Percentiles rank a stretch among this genome's conserved stretches.
phyloP scores from a whole-genome alignment of 2,329 filamentous ascomycete species.

The Trichoderma cornu-damae region DNA sequence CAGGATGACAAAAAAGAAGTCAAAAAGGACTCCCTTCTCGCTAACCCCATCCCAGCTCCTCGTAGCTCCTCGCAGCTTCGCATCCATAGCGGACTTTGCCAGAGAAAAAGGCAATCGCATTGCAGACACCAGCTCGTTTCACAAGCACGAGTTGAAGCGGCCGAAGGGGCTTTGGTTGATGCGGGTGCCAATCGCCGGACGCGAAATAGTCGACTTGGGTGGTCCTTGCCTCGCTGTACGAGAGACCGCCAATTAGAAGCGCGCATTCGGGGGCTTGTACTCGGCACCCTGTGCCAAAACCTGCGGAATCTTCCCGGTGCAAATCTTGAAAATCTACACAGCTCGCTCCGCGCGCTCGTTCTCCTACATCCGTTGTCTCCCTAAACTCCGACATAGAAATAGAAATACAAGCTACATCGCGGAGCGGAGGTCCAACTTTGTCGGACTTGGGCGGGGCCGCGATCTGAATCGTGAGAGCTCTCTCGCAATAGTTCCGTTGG shows the following conservation, averaged over 20 bases:
- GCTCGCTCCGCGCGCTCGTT: background rate
- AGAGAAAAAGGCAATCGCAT: background rate
- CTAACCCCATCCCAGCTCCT: background rate
- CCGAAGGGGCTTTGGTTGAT: background rate
- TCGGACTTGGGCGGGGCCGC: slow-evolving; percentile 1
- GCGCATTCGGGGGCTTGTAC: background rate
- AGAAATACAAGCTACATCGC: background rate
- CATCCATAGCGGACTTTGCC: background rate
- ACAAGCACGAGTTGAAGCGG: background rate
- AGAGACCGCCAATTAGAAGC: background rate
- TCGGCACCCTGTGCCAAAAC: background rate
- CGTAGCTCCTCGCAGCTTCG: background rate
- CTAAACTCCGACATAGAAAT: slow-evolving; percentile 9
- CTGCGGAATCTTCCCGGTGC: too few relatives aligned
- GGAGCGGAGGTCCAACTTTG: background rate
- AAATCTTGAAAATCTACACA: too few relatives aligned
- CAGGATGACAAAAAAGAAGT: background rate
- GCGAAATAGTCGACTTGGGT: too few relatives aligned
- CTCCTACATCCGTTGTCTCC: too few relatives aligned
- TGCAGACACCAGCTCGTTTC: background rate
- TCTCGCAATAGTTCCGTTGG: background rate
- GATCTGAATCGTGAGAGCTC: background rate
- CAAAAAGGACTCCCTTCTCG: background rate
- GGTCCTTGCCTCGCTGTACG: too few relatives aligned
- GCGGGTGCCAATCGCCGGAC: slow-evolving; percentile 1